A percentile compares a stretch with the other conserved stretches of the same genome.
phyloP scores from a whole-genome alignment of 345 rosid genomes.

The Bruguiera sexangula region DNA sequence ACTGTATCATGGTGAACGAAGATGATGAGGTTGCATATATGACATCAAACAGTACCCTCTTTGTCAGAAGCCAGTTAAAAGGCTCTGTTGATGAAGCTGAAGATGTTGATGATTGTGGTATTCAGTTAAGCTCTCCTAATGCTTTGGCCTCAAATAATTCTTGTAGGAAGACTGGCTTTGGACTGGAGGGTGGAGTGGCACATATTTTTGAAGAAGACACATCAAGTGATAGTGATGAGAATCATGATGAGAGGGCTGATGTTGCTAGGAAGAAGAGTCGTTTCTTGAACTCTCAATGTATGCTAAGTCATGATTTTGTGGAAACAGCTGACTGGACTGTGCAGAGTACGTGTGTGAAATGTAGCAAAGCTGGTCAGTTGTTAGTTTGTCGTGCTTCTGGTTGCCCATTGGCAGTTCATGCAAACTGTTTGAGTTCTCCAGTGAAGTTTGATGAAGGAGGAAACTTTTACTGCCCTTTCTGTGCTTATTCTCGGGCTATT shows the following conservation, averaged over 20 bases:
- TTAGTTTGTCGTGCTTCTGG: constrained; percentile 40
- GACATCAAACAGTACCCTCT: constrained; percentile 11
- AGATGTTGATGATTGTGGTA: constrained; percentile 4
- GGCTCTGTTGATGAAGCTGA: constrained; percentile 11
- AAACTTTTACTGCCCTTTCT: constrained; percentile 51
- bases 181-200: constrained; percentile 12
- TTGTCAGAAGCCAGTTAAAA: not conserved
- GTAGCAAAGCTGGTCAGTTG: constrained; percentile 44
- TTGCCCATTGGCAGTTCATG: constrained; percentile 51
- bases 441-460: constrained; percentile 36
- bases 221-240: constrained; percentile 24
- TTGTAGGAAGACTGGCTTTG: constrained; percentile 4
- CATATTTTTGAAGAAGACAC: constrained; percentile 27
- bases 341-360: constrained; percentile 49
- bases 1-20: constrained; percentile 13
- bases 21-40: constrained; percentile 12
- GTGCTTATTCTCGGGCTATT: constrained; percentile 44
- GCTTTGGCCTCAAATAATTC: constrained; percentile 9
- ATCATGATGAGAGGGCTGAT: constrained; percentile 24
- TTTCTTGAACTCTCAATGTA: constrained; percentile 36
- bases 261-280: constrained; percentile 31
- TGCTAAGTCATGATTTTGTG: constrained; percentile 17
- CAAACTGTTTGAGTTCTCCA: constrained; percentile 41
- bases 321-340: constrained; percentile 25
- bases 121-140: constrained; percentile 1